Percentiles rank a stretch among this genome's conserved stretches.
Conservation (phyloP, 2,329 filamentous ascomycete genomes). For the Colletotrichum horii region DNA sequence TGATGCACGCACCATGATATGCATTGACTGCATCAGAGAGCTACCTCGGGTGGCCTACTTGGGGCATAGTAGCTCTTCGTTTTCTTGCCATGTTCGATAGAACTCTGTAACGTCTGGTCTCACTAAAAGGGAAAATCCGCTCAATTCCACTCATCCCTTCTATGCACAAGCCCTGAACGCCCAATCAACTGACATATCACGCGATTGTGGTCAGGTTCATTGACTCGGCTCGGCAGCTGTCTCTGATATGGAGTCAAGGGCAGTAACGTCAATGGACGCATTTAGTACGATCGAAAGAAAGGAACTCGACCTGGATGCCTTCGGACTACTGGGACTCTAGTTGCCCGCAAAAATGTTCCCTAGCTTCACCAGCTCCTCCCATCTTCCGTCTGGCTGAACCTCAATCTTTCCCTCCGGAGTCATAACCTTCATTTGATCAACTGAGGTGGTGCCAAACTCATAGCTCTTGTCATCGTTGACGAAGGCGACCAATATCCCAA, state of each 20-base stretch:
- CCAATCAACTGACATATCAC: neutral
- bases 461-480: constrained; percentile 34
- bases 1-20: neutral
- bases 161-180: no score
- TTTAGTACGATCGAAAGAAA: neutral
- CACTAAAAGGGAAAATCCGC: no score
- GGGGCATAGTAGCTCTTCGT: accelerated
- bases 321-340: neutral
- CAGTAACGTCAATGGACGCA: neutral
- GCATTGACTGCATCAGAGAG: neutral
- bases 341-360: constrained; percentile 31
- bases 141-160: no score
- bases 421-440: constrained; percentile 40
- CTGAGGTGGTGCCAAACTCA: constrained; percentile 35
- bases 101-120: neutral
- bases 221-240: neutral
- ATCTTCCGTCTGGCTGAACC: constrained; percentile 37
- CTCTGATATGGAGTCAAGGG: accelerated
- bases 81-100: accelerated
- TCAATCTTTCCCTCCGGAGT: constrained; percentile 37
- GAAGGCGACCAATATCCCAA: constrained; percentile 40
- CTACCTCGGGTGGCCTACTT: accelerated
- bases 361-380: constrained; percentile 34
- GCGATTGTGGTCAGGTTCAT: neutral
- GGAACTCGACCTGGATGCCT: neutral